Evolutionary conservation across 352 stramenopile genomes (phyloP).

Genomic region (Achlya hypogyna): DNA sequence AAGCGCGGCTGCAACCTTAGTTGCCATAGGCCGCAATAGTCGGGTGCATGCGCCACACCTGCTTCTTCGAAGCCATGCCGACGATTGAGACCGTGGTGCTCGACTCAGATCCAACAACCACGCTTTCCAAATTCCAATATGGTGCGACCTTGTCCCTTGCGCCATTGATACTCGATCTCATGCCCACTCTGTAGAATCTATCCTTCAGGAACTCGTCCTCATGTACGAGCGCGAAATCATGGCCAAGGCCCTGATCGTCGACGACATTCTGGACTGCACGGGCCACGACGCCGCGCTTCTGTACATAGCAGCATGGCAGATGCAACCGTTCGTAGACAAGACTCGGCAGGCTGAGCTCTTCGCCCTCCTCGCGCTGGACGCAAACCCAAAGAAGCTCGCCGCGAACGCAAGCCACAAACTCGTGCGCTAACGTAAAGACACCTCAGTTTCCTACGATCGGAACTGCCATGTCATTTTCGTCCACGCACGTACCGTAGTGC

Average conservation of each 20-base stretch:
- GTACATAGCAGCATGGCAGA: slow-evolving; percentile 79
- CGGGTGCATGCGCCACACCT: not conserved
- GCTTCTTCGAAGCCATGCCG: not conserved
- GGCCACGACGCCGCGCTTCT: slow-evolving; percentile 61
- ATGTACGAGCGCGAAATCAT: slow-evolving; percentile 79
- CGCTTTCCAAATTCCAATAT: not conserved
- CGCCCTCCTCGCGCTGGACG: not conserved
- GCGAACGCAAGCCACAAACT: not conserved
- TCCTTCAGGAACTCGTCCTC: slow-evolving; percentile 46
- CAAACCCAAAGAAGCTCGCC: slow-evolving; percentile 1
- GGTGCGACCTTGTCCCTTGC: not conserved
- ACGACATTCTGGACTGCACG: slow-evolving; percentile 54
- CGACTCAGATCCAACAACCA: not conserved
- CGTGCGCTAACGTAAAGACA: not conserved
- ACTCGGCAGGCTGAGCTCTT: not conserved
- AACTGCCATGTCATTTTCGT: too few species aligned
- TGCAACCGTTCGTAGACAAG: slow-evolving; percentile 68
- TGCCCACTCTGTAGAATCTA: slow-evolving; percentile 29
- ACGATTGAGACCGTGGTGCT: not conserved
- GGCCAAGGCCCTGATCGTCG: slow-evolving; percentile 63
- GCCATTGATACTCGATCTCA: not conserved
- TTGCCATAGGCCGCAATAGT: slow-evolving; percentile 2
- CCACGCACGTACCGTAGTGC: not conserved
- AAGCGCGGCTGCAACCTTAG: too few species aligned
- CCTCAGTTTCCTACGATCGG: too few species aligned